Base-by-base conservation (phyloP, 768 basidiomycete species). In the Gymnopilus dilepis region DNA sequence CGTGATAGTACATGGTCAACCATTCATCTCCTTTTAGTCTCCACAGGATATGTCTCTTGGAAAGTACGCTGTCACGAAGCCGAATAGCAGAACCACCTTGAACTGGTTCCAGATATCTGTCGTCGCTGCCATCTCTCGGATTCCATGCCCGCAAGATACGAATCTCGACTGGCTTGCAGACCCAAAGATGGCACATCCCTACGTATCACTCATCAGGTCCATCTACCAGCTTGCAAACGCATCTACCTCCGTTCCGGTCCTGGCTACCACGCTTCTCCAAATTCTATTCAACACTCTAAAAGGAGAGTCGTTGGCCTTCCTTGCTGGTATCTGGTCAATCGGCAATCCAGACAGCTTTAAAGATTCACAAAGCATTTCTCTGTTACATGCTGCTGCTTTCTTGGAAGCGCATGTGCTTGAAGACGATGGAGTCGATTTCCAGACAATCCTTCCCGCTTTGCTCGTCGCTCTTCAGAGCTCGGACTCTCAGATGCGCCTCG, bases 301-400 rank as follows among this genome's bases (percentile, higher is more conserved):
- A 54, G 85, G 89, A 30, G 89, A 89, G 56, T 81, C 90, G 0
- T 77, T 98, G 12, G 80, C 87, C 0, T 97, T 99, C 79, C 84
- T 99, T 11, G 85, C 90, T 0, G 89, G 91, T 0, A 69, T 91
- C 24, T 93, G 91, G 83, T 78, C 78, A 3, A 67, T 70, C 0
- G 63, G 70, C 9, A 55, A 68, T 13, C 63, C 69, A 9, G 69
- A 74, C 21, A 67, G 71, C 15, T 63, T 69, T 8, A 68, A 63
- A 31, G 62, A 74, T 3, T 80, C 79, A 61, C 81, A 75, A 59
- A 74, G 82, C 2, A 80, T 86, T 1, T 88, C 94, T 0, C 77
- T 98, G 8, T 77, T 82, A 4, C 95, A 98, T 70, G 87, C 88
- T 19, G 79, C 83, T 2, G 92, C 94, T 0, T 96, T 96, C 74